Evolutionary conservation across 1,139 yeast species (phyloP).

Genomic region (Yamadazyma diospyri): DNA sequence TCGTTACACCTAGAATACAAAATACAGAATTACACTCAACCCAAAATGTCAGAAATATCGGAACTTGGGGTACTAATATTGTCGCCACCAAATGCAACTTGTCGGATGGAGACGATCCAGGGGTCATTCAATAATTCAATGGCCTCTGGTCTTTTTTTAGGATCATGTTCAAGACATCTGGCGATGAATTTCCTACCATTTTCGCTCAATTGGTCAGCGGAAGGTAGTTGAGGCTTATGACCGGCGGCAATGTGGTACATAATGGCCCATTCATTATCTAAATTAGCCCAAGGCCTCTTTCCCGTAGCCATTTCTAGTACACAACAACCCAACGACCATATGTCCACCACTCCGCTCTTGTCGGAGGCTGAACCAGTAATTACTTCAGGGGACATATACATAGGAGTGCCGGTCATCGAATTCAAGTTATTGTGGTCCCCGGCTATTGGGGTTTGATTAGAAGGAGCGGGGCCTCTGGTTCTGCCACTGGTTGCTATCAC

Average conservation of each 20-base stretch:
- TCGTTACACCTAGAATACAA: neutral
- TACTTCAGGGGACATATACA: conserved; percentile 99
- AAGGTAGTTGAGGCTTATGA: conserved; percentile 82
- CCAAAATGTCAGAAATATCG: conserved; percentile 17
- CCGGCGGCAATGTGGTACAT: conserved; percentile 99
- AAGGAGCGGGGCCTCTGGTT: conserved; percentile 26
- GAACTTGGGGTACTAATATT: conserved; percentile 39
- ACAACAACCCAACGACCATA: conserved; percentile 84
- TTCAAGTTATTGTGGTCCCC: conserved; percentile 28
- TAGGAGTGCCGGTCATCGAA: conserved; percentile 91
- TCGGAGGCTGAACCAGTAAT: conserved; percentile 74
- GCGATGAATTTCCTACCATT: conserved; percentile 70
- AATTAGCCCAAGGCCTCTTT: conserved; percentile 81
- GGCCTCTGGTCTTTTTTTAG: conserved; percentile 76
- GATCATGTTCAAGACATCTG: conserved; percentile 81
- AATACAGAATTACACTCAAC: neutral
- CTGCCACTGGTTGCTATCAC: conserved; percentile 75
- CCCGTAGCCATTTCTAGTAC: conserved; percentile 83
- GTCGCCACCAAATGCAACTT: conserved; percentile 59
- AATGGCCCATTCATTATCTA: conserved; percentile 97
- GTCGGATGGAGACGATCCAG: conserved; percentile 77
- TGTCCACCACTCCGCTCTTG: conserved; percentile 72
- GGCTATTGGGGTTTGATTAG: conserved; percentile 15
- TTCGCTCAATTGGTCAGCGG: conserved; percentile 70
- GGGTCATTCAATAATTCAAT: conserved; percentile 84